Conservation (phyloP, 306 rosid genomes). For the Vigna unguiculata region DNA sequence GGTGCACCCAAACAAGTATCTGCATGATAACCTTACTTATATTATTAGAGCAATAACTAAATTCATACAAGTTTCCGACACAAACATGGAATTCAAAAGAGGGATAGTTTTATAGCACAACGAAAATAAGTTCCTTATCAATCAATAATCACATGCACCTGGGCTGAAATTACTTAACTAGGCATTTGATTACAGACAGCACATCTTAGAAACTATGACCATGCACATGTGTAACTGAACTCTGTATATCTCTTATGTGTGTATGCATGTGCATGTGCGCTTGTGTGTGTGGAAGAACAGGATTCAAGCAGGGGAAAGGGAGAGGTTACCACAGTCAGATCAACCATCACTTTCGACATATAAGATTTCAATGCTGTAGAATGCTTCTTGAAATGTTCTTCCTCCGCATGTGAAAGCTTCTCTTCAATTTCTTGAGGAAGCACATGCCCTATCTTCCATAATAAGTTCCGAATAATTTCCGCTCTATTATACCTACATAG, state of each 20-base stretch:
- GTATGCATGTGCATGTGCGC: not conserved
- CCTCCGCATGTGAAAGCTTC: constrained; percentile 75
- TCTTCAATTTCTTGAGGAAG: constrained; percentile 80
- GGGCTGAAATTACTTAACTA: constrained; percentile 12
- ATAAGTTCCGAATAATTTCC: constrained; percentile 63
- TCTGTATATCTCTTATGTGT: not conserved
- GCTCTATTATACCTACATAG: constrained; percentile 73
- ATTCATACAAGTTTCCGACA: not conserved
- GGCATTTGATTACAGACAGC: not conserved
- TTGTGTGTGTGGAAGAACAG: not conserved
- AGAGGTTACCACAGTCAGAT: constrained; percentile 83
- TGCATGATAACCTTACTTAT: not conserved
- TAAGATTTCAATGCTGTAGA: constrained; percentile 69
- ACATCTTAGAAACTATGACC: constrained; percentile 22
- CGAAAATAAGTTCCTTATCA: not conserved
- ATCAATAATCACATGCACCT: not conserved
- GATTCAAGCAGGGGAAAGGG: not conserved
- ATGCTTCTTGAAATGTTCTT: constrained; percentile 79
- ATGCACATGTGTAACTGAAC: constrained; percentile 17
- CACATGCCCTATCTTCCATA: constrained; percentile 82
- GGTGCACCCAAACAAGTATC: constrained; percentile 27
- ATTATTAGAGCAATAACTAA: constrained; percentile 14
- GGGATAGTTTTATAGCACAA: not conserved
- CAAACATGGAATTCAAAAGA: not conserved
- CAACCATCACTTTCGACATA: constrained; percentile 67